These are phyloP conservation scores for Amanita fuliginea DNA, from an alignment of 768 basidiomycete species.

Conservation along the genomic window DNA sequence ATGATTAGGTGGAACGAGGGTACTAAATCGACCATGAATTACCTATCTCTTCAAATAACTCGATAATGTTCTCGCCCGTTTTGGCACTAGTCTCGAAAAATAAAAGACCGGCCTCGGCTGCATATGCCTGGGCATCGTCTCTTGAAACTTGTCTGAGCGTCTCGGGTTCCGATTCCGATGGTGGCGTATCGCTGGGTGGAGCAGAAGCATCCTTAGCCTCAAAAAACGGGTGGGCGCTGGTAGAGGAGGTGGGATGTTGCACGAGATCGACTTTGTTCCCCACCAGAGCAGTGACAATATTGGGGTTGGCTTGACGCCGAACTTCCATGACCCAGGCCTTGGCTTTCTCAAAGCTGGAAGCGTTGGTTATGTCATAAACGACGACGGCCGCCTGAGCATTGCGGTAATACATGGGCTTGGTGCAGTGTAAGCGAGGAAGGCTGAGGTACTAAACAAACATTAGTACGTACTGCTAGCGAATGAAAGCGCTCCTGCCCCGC, in stretches of 20 bases:
- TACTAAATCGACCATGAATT: slow-evolving; percentile 14
- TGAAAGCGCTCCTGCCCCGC: slow-evolving; percentile 96
- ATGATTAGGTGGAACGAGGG: background rate
- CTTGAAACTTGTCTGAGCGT: slow-evolving; percentile 80
- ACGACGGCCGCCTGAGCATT: slow-evolving; percentile 98
- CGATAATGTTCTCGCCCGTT: slow-evolving; percentile 90
- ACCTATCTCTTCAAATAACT: slow-evolving; percentile 99
- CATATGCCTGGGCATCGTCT: slow-evolving; percentile 95
- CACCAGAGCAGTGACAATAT: slow-evolving; percentile 96
- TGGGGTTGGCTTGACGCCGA: slow-evolving; percentile 96
- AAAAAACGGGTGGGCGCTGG: slow-evolving; percentile 34
- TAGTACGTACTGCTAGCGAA: slow-evolving; percentile 81
- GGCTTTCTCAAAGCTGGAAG: slow-evolving; percentile 92
- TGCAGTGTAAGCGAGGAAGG: background rate
- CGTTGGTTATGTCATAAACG: slow-evolving; percentile 96
- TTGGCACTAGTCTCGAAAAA: slow-evolving; percentile 99
- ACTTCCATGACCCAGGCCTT: slow-evolving; percentile 99
- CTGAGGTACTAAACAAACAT: too few species aligned
- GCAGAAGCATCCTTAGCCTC: slow-evolving; percentile 86
- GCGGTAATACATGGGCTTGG: slow-evolving; percentile 95
- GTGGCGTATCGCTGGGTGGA: slow-evolving; percentile 63
- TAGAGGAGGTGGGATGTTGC: slow-evolving; percentile 45
- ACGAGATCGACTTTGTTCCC: slow-evolving; percentile 97
- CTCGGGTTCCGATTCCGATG: slow-evolving; percentile 47
- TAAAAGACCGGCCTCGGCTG: slow-evolving; percentile 84